A percentile compares a stretch with the other conserved stretches of the same genome.
Evolutionary conservation across 2,329 filamentous ascomycete genomes (phyloP).

Genomic region (Emericellopsis atlantica): DNA sequence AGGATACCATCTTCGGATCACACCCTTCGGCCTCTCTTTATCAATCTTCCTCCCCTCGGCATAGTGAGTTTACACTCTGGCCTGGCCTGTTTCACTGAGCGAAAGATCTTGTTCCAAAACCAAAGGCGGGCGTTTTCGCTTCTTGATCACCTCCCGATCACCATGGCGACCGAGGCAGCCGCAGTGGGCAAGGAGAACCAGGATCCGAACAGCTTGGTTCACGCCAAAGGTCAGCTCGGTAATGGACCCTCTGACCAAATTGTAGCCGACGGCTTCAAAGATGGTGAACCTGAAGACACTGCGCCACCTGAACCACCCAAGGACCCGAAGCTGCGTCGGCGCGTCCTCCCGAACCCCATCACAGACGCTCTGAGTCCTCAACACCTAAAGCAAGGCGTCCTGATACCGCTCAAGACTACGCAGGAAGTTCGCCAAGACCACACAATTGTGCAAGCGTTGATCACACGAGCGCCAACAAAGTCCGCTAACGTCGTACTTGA

Average conservation of each 20-base stretch:
- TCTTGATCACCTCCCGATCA: background rate
- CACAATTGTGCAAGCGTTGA: conserved; percentile 48
- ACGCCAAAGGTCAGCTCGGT: background rate
- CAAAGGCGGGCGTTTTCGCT: background rate
- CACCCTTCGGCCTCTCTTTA: too few species aligned
- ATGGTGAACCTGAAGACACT: too few species aligned
- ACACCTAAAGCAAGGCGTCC: conserved; percentile 29
- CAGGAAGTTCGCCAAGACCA: conserved; percentile 50
- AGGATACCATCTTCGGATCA: too few species aligned
- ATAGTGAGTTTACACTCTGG: background rate
- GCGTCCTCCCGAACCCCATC: conserved; percentile 19
- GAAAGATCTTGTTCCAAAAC: too few species aligned
- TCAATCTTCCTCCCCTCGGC: too few species aligned
- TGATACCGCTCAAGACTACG: conserved; percentile 52
- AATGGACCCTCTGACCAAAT: background rate
- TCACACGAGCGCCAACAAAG: conserved; percentile 60
- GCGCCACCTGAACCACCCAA: conserved; percentile 2
- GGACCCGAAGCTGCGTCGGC: conserved; percentile 3
- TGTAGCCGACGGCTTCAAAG: background rate
- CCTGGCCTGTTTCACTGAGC: background rate
- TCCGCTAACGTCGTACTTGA: conserved; percentile 60
- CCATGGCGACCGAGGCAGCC: background rate
- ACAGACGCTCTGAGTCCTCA: conserved; percentile 20
- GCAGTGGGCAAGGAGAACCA: conserved; percentile 2
- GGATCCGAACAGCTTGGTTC: background rate